phyloP scores from a whole-genome alignment of 2,329 filamentous ascomycete species.

The Dothiorella sarmentorum region DNA sequence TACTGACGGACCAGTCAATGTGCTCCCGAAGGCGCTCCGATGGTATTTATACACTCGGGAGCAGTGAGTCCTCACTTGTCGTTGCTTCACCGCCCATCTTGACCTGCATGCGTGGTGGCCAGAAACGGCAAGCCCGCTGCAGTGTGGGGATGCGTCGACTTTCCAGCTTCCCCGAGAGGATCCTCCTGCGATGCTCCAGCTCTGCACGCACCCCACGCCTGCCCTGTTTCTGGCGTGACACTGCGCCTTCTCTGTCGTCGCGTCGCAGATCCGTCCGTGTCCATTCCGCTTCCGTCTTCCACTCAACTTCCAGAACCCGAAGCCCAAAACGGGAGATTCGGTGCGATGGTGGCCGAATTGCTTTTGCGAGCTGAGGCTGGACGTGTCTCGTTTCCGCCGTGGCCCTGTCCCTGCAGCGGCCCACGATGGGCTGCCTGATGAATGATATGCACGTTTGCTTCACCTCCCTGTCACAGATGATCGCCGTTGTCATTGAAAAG shows the following conservation, averaged over 20 bases:
- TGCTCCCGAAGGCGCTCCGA: constrained; percentile 7
- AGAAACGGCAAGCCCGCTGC: constrained; percentile 2
- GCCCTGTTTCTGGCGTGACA: not conserved
- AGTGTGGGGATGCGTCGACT: not conserved
- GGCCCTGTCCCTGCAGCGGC: constrained; percentile 2
- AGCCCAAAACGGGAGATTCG: no score
- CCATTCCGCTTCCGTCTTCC: not conserved
- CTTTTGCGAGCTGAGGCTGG: not conserved
- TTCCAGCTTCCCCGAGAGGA: constrained; percentile 12
- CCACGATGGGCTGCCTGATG: not conserved
- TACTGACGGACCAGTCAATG: not conserved
- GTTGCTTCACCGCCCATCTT: constrained; percentile 8
- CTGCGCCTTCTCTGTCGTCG: not conserved
- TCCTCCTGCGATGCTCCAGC: no score
- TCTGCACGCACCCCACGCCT: constrained; percentile 4
- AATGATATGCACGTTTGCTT: constrained; percentile 5
- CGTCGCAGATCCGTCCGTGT: not conserved
- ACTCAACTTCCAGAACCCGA: constrained; percentile 4
- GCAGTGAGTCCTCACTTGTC: not conserved
- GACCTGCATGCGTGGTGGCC: constrained; percentile 5
- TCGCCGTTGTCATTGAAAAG: not conserved
- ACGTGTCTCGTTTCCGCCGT: not conserved
- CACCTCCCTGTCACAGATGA: not conserved
- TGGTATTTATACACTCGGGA: constrained; percentile 3
- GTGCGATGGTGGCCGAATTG: no score